Base-by-base conservation (phyloP, 1,284 basidiomycete species). In the Pseudozyma tsukubaensis region DNA sequence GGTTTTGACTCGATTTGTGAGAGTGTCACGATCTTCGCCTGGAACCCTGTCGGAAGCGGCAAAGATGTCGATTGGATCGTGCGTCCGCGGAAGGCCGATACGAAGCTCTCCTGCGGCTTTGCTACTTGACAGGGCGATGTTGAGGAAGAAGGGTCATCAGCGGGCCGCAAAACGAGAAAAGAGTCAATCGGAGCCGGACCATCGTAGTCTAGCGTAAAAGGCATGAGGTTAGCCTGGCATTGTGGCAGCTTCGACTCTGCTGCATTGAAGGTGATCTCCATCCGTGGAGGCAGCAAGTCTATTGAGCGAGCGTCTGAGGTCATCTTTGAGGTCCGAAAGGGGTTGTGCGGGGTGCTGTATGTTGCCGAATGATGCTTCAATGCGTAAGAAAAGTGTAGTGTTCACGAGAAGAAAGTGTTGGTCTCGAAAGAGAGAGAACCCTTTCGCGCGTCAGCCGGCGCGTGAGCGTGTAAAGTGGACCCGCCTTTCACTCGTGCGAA, bases 211-310 rank as follows among this genome's bases (percentile, higher is more conserved):
- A 78, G 70, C 57, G 49, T 50, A 47, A 78, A 72, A 9, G 76
- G 76, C 76, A 78, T 78, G 6, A 78, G 66, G 53, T 78, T 75
- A 24, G 75, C 68, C 12, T 35, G 51, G 48, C 65, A 59, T 40
- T 18, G 2, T 6, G 68, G 68, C 1, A 71, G 54, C 0, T 37
- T n/a, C 29, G 51, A 4, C 16, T 35, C 47, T 21, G 51, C 4
- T 10, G 39, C 1, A 49, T 12, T 24, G 19, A 67, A 39, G 11
- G 43, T 11, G 40, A 74, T 47, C 11, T 58, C 51, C 58, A 73
- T 57, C 7, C 53, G 61, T 1, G 71, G 66, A 1, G 71, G 66
- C 4, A 74, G 55, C 3, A 73, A 48, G 8, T 53, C 16, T 13
- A 60, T 19, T 12, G 54, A n/a, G n/a, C n/a, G n/a, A n/a, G n/a